Evolutionary conservation across 495 filamentous ascomycete species (phyloP).

Genomic region (Articulospora tetracladia): DNA sequence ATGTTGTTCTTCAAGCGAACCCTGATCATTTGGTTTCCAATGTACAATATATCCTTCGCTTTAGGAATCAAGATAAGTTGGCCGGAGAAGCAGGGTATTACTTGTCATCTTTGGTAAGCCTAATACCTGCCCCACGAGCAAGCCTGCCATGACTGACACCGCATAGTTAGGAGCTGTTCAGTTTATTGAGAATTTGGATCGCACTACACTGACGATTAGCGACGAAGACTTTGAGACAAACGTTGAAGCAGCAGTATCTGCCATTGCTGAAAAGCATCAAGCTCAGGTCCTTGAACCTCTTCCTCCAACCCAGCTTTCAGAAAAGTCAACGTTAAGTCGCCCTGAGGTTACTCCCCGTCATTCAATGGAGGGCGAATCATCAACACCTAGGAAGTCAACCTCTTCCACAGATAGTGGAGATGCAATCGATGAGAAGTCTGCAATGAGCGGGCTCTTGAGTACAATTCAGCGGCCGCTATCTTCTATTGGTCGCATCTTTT

Average conservation of each 20-base stretch:
- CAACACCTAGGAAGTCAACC: slow-evolving; percentile 39
- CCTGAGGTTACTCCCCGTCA: slow-evolving; percentile 50
- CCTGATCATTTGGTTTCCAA: slow-evolving; percentile 95
- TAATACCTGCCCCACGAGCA: slow-evolving; percentile 11
- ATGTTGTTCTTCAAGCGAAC: slow-evolving; percentile 89
- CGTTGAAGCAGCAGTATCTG: slow-evolving; percentile 94
- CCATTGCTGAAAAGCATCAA: slow-evolving; percentile 85
- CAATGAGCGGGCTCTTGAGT: slow-evolving; percentile 80
- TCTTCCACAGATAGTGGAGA: slow-evolving; percentile 42
- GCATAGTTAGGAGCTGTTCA: slow-evolving; percentile 86
- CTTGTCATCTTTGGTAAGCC: slow-evolving; percentile 81
- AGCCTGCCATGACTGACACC: slow-evolving; percentile 3
- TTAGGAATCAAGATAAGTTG: slow-evolving; percentile 95
- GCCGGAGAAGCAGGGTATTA: slow-evolving; percentile 98
- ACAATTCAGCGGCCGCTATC: slow-evolving; percentile 90
- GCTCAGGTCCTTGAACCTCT: slow-evolving; percentile 30
- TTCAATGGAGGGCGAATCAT: slow-evolving; percentile 54
- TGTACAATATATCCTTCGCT: slow-evolving; percentile 95
- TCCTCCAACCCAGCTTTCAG: slow-evolving; percentile 44
- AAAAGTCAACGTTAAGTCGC: slow-evolving; percentile 56
- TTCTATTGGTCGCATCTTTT: slow-evolving; percentile 96
- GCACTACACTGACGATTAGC: slow-evolving; percentile 86
- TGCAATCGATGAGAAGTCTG: slow-evolving; percentile 61
- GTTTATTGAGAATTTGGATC: slow-evolving; percentile 94
- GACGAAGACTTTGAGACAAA: slow-evolving; percentile 94